Evolutionary conservation across 2,329 filamentous ascomycete species (phyloP).

Genomic region (Trichoderma cornu-damae): DNA sequence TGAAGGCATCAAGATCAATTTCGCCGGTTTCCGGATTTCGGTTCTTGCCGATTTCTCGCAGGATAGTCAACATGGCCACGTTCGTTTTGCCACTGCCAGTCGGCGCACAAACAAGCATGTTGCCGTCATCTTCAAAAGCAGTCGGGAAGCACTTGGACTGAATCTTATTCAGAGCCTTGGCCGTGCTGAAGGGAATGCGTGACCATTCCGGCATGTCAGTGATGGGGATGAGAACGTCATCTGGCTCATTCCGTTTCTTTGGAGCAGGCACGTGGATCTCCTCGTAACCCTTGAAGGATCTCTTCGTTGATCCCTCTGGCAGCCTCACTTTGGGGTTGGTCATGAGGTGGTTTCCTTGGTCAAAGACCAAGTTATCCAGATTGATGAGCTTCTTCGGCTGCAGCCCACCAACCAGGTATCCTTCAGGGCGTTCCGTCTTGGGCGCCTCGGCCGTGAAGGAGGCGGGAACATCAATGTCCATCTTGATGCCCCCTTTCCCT

Average conservation of each 20-base stretch:
- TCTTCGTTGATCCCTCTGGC: conserved; percentile 90
- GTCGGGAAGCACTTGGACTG: conserved; percentile 90
- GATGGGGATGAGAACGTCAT: conserved; percentile 76
- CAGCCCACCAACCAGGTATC: conserved; percentile 71
- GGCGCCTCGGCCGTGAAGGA: conserved; percentile 47
- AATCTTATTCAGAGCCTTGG: conserved; percentile 87
- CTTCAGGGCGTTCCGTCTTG: conserved; percentile 56
- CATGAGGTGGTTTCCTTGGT: conserved; percentile 98
- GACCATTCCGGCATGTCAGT: conserved; percentile 92
- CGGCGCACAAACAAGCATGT: conserved; percentile 95
- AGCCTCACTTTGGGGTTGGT: conserved; percentile 95
- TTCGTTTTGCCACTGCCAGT: conserved; percentile 98
- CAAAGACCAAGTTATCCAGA: conserved; percentile 91
- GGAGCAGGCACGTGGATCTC: conserved; percentile 96
- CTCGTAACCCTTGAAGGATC: conserved; percentile 96
- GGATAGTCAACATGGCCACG: conserved; percentile 93
- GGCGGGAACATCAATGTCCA: conserved; percentile 78
- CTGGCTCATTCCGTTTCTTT: conserved; percentile 76
- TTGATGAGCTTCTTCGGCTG: conserved; percentile 86
- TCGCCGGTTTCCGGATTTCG: conserved; percentile 84
- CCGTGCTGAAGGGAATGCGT: conserved; percentile 73
- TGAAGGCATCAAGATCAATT: conserved; percentile 93
- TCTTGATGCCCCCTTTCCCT: conserved; percentile 80
- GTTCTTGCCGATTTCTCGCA: conserved; percentile 95
- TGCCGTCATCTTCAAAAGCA: conserved; percentile 89